Conservation (phyloP, 164 flowering plant species). For the Chloranthus sessilifolius region DNA sequence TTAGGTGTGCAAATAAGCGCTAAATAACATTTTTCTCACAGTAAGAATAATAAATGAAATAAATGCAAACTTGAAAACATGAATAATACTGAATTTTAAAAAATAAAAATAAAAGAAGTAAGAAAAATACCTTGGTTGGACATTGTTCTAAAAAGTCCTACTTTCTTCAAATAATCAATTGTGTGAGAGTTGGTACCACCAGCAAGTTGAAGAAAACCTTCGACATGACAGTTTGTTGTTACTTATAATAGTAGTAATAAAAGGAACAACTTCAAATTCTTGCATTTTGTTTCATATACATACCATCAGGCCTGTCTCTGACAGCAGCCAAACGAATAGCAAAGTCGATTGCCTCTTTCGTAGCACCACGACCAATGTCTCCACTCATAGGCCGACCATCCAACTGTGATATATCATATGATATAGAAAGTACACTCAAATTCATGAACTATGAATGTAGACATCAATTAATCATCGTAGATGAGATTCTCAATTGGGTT, state of each 20-base stretch:
- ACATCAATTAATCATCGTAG: too few species aligned
- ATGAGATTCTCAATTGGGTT: too few species aligned
- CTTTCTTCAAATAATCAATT: slow-evolving; percentile 51
- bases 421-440: too few species aligned
- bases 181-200: slow-evolving; percentile 90
- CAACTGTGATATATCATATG: slow-evolving; percentile 36
- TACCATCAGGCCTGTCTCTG: slow-evolving; percentile 59
- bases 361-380: slow-evolving; percentile 88
- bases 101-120: neutral
- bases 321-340: slow-evolving; percentile 48
- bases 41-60: too few species aligned
- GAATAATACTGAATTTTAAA: neutral
- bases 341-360: slow-evolving; percentile 66
- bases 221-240: slow-evolving; percentile 2
- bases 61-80: too few species aligned
- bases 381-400: slow-evolving; percentile 99
- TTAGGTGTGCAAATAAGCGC: too few species aligned
- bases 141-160: slow-evolving; percentile 46
- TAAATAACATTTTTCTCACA: too few species aligned
- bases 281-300: slow-evolving; percentile 4
- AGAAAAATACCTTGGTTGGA: slow-evolving; percentile 19
- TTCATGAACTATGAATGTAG: too few species aligned
- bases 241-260: too few species aligned
- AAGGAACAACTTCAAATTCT: too few species aligned
- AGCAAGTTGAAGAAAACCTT: slow-evolving; percentile 88